Base-by-base conservation (phyloP, 306 rosid species). In the Lupinus albus region DNA sequence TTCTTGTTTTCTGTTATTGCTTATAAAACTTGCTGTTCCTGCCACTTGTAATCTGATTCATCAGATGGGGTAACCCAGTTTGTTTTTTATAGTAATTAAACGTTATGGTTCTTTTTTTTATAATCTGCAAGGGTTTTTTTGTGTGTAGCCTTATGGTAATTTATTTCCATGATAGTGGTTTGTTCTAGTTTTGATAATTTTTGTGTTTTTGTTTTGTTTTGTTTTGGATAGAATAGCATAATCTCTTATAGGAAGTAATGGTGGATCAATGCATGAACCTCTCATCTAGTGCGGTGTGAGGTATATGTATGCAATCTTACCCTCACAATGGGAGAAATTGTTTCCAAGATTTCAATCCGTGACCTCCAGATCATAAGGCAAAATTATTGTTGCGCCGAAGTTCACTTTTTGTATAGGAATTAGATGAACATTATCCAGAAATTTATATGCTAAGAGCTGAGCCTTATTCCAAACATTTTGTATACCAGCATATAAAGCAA, bases 401-500 rank as follows among this genome's bases (percentile, higher is more conserved):
- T n/a, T n/a, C n/a, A n/a, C n/a, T n/a, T n/a, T n/a, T n/a, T n/a
- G n/a, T n/a, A n/a, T n/a, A n/a, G n/a, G n/a, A n/a, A n/a, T n/a
- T n/a, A n/a, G n/a, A n/a, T n/a, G n/a, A n/a, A n/a, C n/a, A n/a
- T n/a, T n/a, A 11, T 53, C 18, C 64, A 52, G 53, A 61, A 50
- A 61, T 18, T 72, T 72, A 10, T 61, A 18, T 60, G 39, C 41
- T 2, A 10, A 42, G 42, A 39, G 45, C 47, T 44, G 45, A 18
- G 15, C 1, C 45, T 51, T 52, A 36, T 53, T 52, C 36, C 56
- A 52, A 18, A 11, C 13, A 9, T 72, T 62, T 51, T 39, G 60
- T 17, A 61, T 7, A 11, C 3, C 56, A 53, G 38, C 14, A 28
- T 52, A 51, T 47, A 12, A 17, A n/a, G 10, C 28, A 18, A 38